Percentiles rank a stretch among this genome's conserved stretches.
Conservation (phyloP, 306 rosid genomes). For the Prunus dulcis region DNA sequence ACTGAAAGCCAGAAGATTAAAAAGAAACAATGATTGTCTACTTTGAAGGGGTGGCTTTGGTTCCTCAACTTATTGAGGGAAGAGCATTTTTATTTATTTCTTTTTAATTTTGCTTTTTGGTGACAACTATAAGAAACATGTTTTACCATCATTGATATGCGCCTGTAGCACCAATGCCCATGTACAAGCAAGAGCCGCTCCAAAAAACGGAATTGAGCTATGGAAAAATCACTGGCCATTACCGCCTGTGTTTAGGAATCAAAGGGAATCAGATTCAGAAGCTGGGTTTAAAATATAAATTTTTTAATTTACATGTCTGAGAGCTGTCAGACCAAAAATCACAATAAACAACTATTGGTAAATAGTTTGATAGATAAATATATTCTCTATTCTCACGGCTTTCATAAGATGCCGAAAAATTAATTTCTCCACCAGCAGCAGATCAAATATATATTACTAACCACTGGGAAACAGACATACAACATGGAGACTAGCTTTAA, state of each 20-base stretch:
- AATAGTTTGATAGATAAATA: not conserved
- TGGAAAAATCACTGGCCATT: constrained; percentile 89
- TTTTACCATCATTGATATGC: constrained; percentile 92
- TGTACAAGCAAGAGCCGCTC: constrained; percentile 86
- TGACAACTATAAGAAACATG: constrained; percentile 15
- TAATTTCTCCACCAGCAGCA: not conserved
- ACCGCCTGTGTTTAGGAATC: constrained; percentile 58
- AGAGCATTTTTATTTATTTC: not conserved
- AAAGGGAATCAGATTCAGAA: constrained; percentile 24
- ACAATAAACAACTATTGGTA: not conserved
- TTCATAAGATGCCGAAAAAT: too few relatives aligned
- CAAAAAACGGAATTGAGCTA: constrained; percentile 75
- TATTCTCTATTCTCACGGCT: not conserved
- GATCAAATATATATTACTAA: not conserved
- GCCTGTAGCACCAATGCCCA: constrained; percentile 92
- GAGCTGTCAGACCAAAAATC: not conserved
- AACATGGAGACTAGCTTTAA: not conserved
- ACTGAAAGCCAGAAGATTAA: constrained; percentile 3
- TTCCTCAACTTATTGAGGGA: not conserved
- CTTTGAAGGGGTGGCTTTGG: not conserved
- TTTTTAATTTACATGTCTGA: constrained; percentile 3
- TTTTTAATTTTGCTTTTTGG: not conserved
- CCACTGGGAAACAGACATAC: not conserved
- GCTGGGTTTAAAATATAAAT: not conserved
- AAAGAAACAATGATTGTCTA: not conserved